phyloP scores from a whole-genome alignment of 192 early-diverging fungal species.

The Funneliformis geosporum region DNA sequence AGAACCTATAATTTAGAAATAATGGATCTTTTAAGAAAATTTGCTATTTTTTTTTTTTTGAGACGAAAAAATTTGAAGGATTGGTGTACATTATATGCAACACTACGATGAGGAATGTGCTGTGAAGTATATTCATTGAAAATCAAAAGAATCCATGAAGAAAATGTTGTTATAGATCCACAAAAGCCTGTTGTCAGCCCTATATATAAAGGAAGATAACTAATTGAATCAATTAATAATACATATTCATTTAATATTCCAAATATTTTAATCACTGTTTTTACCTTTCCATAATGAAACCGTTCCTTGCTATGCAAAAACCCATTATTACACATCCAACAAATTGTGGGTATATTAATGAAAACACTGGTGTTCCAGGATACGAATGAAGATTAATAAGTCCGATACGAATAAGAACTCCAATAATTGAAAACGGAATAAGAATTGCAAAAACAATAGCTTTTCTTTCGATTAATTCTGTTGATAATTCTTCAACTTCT shows the following conservation, averaged over 20 bases:
- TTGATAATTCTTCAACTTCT: neutral
- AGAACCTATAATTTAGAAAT: conserved; percentile 29
- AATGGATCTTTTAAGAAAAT: neutral
- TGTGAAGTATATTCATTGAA: conserved; percentile 51
- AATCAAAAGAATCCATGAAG: conserved; percentile 69
- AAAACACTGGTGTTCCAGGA: conserved; percentile 59
- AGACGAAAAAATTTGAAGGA: neutral
- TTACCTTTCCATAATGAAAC: conserved; percentile 30
- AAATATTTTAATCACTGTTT: conserved; percentile 8
- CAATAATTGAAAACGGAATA: conserved; percentile 63
- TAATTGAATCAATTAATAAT: neutral
- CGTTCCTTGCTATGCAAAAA: conserved; percentile 37
- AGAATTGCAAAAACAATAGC: conserved; percentile 29
- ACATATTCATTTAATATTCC: neutral
- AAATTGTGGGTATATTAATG: conserved; percentile 65
- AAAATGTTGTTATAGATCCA: conserved; percentile 83
- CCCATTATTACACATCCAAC: conserved; percentile 70
- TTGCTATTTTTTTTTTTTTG: neutral
- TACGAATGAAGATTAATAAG: conserved; percentile 59
- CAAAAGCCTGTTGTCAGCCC: conserved; percentile 72
- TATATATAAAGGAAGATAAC: conserved; percentile 50
- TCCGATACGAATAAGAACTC: conserved; percentile 63
- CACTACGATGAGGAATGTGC: conserved; percentile 23
- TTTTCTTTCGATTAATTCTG: conserved; percentile 9
- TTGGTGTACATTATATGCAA: conserved; percentile 44